These are phyloP conservation scores for Camptophora hylomeconis DNA, from an alignment of 2,329 filamentous ascomycete genomes.

Conservation along the genomic window DNA sequence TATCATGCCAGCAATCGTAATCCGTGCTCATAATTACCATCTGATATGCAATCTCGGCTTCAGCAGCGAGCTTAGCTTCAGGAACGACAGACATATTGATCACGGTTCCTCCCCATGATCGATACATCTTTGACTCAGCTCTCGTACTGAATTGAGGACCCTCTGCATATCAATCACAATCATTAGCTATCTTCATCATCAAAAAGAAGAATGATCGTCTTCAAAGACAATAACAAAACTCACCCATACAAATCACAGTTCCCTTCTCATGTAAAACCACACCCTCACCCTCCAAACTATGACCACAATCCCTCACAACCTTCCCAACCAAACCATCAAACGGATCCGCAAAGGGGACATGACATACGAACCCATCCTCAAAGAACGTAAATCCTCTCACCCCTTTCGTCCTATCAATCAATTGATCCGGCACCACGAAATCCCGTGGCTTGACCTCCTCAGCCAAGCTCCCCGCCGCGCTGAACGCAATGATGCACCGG, in stretches of 20 bases:
- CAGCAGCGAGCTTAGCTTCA: slow-evolving; percentile 88
- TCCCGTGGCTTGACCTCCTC: slow-evolving; percentile 91
- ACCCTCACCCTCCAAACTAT: slow-evolving; percentile 66
- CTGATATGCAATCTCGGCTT: slow-evolving; percentile 93
- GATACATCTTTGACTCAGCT: slow-evolving; percentile 91
- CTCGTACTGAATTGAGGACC: slow-evolving; percentile 97
- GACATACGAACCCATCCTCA: slow-evolving; percentile 65
- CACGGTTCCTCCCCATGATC: slow-evolving; percentile 79
- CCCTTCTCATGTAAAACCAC: slow-evolving; percentile 74
- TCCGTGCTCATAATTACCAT: slow-evolving; percentile 99
- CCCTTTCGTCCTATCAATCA: slow-evolving; percentile 95
- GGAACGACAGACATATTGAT: slow-evolving; percentile 98
- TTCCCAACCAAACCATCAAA: slow-evolving; percentile 70
- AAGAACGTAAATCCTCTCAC: slow-evolving; percentile 93
- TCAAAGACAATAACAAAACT: slow-evolving; percentile 19
- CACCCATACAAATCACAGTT: slow-evolving; percentile 83
- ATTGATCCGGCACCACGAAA: slow-evolving; percentile 91
- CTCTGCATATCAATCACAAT: slow-evolving; percentile 41
- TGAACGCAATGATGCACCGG: slow-evolving; percentile 84
- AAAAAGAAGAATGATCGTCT: slow-evolving; percentile 1
- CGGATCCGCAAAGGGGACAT: slow-evolving; percentile 90
- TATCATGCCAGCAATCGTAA: slow-evolving; percentile 94
- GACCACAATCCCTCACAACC: slow-evolving; percentile 66
- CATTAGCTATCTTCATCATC: slow-evolving; percentile 2
- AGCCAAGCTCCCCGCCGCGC: slow-evolving; percentile 80